Evolutionary conservation across 108 stramenopile species (phyloP), one percentile per base, ranked within the genome.

Genomic region (Asterionellopsis glacialis): DNA sequence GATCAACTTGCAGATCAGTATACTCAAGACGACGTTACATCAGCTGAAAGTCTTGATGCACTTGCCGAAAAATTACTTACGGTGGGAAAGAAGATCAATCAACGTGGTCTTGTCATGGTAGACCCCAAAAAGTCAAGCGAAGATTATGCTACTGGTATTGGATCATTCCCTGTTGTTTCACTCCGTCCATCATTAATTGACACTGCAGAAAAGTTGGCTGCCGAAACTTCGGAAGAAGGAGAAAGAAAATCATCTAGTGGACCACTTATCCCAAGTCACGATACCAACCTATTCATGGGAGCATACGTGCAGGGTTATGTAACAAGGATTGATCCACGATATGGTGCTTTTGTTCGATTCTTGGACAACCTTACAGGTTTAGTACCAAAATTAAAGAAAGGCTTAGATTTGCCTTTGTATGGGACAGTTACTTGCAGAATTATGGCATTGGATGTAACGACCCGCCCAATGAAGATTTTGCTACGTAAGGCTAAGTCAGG

Each of bases 341-440:
- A 82, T 59, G 93, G 93, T 41, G 85, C 88, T 18, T 95, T 95
- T 52, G 68, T 95, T 27, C 77, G 84, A 12, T 95, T 91, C 63
- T 62, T 85, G 40, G 81, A 88, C 68, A 79, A 82, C 24, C 66
- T 91, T 38, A 90, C 93, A 23, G 93, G 88, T 15, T 59, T 95
- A 13, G 75, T 91, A 13, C 88, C 90, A 0, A 88, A 88, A 63
- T 68, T 74, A 55, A 88, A 85, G 61, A 82, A 84, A 23, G 93
- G 93, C 28, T 57, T 90, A 21, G 59, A 76, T 44, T 70, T 91
- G 41, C 67, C 45, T 0, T 63, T 75, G 1, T 88, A 73, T 61
- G 76, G 68, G 24, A 88, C 91, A 1, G 63, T 93, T 22, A 40
- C 77, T 22, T 77, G 88, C 38, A 70, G 69, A 41, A 74, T 93